Evolutionary conservation across 805 yeast species (phyloP).

Genomic region (Pichia pseudocactophila): DNA sequence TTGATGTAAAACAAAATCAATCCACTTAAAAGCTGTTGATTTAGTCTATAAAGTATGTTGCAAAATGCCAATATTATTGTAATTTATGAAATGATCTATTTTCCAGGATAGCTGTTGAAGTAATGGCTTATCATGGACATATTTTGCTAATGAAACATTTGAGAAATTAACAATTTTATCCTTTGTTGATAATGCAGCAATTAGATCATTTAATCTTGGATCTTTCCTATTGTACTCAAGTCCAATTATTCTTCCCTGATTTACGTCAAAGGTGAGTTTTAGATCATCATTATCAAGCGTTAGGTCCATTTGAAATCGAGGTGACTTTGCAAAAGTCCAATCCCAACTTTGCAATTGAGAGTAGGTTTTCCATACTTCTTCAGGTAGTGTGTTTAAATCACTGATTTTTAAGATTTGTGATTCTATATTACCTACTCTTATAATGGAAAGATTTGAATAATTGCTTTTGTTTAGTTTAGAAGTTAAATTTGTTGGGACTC

Average conservation of each 20-base stretch:
- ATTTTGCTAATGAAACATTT: constrained; percentile 12
- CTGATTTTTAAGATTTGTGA: constrained; percentile 22
- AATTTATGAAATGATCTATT: constrained; percentile 20
- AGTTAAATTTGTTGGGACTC: constrained; percentile 12
- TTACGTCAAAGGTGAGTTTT: constrained; percentile 35
- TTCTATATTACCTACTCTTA: constrained; percentile 7
- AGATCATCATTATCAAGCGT: constrained; percentile 28
- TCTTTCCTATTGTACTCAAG: constrained; percentile 12
- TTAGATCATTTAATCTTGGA: constrained; percentile 11
- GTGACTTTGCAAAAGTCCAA: constrained; percentile 75
- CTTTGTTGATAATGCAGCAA: constrained; percentile 5
- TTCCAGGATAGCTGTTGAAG: constrained; percentile 20
- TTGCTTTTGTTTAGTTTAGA: background rate
- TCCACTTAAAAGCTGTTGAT: background rate
- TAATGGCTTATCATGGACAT: constrained; percentile 12
- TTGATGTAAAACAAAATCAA: too few relatives aligned
- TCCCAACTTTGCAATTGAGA: constrained; percentile 46
- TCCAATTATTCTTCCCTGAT: constrained; percentile 33
- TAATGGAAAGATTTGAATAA: constrained; percentile 12
- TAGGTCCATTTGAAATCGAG: constrained; percentile 58
- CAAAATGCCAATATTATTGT: constrained; percentile 8
- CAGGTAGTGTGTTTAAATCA: constrained; percentile 20
- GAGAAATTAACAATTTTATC: constrained; percentile 14
- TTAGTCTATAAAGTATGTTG: background rate
- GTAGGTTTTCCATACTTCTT: constrained; percentile 33